Base-by-base conservation (phyloP, 73 alveolate genomes). In the Paramecium bursaria region DNA sequence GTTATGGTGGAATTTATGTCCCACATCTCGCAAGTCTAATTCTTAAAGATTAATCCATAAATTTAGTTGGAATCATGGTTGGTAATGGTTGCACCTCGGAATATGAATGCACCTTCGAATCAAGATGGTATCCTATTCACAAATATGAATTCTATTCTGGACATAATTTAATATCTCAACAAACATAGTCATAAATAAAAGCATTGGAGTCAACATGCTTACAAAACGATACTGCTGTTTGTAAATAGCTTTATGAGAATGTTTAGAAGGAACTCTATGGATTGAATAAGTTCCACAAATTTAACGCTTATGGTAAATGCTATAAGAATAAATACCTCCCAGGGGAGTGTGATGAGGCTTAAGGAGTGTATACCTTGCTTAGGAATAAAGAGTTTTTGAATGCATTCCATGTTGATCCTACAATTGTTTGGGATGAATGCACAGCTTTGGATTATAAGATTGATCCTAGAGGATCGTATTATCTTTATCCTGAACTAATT, bases 1-100 rank as follows among this genome's bases (percentile, higher is more conserved):
- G 95, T 44, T 95, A 95, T 91, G 99, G 98, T 75, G 99, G 99
- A 33, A 88, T 90, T 13, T 95, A 92, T 76, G 87, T 92, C 73
- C 99, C 99, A 10, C 75, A 88, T 30, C 60, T 95, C 31, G 97
- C 97, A 26, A 50, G 52, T 46, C 46, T 67, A 50, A 53, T 95
- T 35, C 10, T 87, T 14, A 33, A 75, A 21, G 77, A 91, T 55
- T 39, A 52, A 4, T 1, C 15, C 22, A 85, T 92, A 7, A 89
- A 92, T 57, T 92, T 92, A 3, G 42, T 87, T 50, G 97, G 94
- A n/a, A 53, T 89, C 0, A 92, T 92, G 35, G 80, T 92, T 14
- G 97, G 97, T 22, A 92, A 92, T 86, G 97, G 97, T 19, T 90
- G 92, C 51, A 90, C 91, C 10, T 88, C 86, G 50, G 86, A 90